A percentile compares a stretch with the other conserved stretches of the same genome.
Evolutionary conservation across 2,329 filamentous ascomycete species (phyloP).

Genomic region (Nakataea oryzae): DNA sequence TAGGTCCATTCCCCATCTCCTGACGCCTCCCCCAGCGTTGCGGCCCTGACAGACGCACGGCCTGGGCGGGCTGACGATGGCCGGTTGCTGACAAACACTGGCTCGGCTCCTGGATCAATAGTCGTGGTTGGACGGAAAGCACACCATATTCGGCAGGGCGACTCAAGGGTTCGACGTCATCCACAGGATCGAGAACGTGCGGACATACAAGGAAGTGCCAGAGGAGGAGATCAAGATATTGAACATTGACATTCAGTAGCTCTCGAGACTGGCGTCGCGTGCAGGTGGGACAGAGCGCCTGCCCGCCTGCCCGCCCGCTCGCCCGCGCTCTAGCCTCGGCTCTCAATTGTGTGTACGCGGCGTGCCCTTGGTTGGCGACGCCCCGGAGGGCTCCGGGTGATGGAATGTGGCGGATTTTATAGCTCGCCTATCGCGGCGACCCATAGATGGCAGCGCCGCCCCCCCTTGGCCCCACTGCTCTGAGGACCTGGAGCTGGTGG

Average conservation of each 20-base stretch:
- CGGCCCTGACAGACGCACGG: not conserved
- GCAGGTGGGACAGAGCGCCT: too few species aligned
- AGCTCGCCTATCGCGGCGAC: too few species aligned
- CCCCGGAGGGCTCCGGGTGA: not conserved
- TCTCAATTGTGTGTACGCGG: too few species aligned
- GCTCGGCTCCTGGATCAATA: constrained; percentile 17
- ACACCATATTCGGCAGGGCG: constrained; percentile 89
- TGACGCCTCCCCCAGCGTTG: not conserved
- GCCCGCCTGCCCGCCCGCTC: too few species aligned
- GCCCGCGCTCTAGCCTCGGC: too few species aligned
- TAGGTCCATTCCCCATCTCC: constrained; percentile 29
- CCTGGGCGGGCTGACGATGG: not conserved
- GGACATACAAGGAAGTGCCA: constrained; percentile 83
- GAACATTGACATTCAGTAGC: constrained; percentile 58
- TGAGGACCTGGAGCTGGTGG: not conserved
- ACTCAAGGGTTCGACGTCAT: constrained; percentile 88
- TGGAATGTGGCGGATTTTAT: not conserved
- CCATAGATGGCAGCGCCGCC: too few species aligned
- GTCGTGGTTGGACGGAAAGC: constrained; percentile 91
- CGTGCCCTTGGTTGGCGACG: too few species aligned
- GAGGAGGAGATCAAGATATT: constrained; percentile 97
- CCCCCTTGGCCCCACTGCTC: not conserved
- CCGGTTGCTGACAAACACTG: not conserved
- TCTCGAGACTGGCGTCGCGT: not conserved
- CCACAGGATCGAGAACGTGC: constrained; percentile 87